Evolutionary conservation across 1,284 basidiomycete genomes (phyloP).

Genomic region (Trichosporon ovoides): DNA sequence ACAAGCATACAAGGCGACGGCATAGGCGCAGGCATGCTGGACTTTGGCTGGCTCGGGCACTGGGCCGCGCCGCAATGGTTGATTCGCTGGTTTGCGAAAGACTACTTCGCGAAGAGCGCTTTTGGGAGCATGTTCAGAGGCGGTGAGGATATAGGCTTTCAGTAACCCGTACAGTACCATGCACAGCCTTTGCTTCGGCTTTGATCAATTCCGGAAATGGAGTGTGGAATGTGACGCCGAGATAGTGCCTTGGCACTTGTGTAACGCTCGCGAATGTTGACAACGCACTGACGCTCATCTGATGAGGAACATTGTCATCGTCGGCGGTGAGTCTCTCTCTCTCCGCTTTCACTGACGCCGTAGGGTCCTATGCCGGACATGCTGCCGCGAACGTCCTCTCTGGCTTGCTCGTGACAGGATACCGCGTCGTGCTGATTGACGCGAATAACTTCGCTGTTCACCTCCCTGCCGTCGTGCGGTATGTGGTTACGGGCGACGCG

Average conservation of each 20-base stretch:
- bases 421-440: conserved; percentile 16
- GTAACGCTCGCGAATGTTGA: neutral
- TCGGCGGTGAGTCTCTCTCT: conserved; percentile 6
- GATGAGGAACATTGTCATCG: conserved; percentile 10
- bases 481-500: conserved; percentile 41
- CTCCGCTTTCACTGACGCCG: neutral
- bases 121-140: neutral
- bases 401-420: neutral
- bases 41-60: conserved; percentile 4
- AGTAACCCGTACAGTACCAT: too few species aligned
- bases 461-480: conserved; percentile 44
- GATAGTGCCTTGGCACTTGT: too few species aligned
- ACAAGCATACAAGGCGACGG: conserved; percentile 1
- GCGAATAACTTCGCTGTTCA: conserved; percentile 39
- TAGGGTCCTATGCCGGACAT: conserved; percentile 17
- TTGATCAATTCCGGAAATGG: too few species aligned
- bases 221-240: too few species aligned
- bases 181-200: too few species aligned
- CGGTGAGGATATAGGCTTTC: neutral
- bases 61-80: conserved; percentile 11
- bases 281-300: conserved; percentile 26
- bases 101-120: conserved; percentile 6
- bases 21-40: conserved; percentile 7
- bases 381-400: conserved; percentile 11
- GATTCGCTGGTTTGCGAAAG: conserved; percentile 13